These are phyloP conservation scores for Neonectria neomacrospora DNA, from an alignment of 2,329 filamentous ascomycete species.

Conservation along the genomic window DNA sequence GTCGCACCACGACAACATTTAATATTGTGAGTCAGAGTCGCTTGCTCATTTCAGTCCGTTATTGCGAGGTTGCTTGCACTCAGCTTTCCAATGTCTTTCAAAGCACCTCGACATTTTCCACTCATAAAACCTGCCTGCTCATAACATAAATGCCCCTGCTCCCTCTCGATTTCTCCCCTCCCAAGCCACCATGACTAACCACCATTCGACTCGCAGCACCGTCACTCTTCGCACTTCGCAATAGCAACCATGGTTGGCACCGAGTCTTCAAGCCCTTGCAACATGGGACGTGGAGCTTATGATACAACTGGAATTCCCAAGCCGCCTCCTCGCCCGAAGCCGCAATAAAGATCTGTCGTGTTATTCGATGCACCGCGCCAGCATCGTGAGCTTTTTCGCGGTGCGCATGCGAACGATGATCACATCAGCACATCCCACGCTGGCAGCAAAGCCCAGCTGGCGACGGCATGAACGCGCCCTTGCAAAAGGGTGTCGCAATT, in stretches of 20 bases:
- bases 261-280: conserved; percentile 49
- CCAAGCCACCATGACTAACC: conserved; percentile 31
- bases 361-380: conserved; percentile 36
- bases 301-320: conserved; percentile 63
- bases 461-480: conserved; percentile 26
- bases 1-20: conserved; percentile 46
- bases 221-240: conserved; percentile 10
- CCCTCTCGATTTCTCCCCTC: neutral
- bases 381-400: conserved; percentile 30
- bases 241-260: conserved; percentile 51
- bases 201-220: conserved; percentile 21
- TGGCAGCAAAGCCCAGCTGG: conserved; percentile 35
- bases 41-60: conserved; percentile 37
- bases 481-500: conserved; percentile 22
- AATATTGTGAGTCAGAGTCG: conserved; percentile 50
- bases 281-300: conserved; percentile 64
- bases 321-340: conserved; percentile 57
- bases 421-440: conserved; percentile 32
- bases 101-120: conserved; percentile 11
- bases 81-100: conserved; percentile 11
- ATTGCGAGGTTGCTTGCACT: conserved; percentile 22
- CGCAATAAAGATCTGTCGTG: conserved; percentile 48
- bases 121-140: conserved; percentile 20
- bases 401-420: conserved; percentile 34
- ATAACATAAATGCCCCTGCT: neutral